Evolutionary conservation across 371 early-diverging fungal genomes (phyloP).

Genomic region (Mortierella sp.): DNA sequence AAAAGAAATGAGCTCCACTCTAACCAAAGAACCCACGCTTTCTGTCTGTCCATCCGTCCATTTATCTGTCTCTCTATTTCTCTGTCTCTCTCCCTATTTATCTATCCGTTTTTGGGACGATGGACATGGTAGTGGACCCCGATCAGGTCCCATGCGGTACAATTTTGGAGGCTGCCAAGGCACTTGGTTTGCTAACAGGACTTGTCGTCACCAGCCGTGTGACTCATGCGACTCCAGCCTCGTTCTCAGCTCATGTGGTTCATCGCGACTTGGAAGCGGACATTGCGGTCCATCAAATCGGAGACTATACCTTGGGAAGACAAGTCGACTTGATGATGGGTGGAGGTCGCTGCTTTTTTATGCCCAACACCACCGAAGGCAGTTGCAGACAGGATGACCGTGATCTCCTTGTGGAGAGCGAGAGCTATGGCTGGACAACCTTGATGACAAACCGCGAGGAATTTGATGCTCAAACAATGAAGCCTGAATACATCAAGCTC

Average conservation of each 20-base stretch:
- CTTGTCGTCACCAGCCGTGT: constrained; percentile 92
- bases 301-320: constrained; percentile 82
- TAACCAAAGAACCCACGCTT: background rate
- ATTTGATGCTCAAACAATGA: constrained; percentile 11
- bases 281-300: constrained; percentile 93
- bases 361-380: constrained; percentile 62
- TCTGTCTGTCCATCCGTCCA: background rate
- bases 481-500: constrained; percentile 51
- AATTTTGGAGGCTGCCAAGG: constrained; percentile 93
- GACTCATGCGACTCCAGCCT: constrained; percentile 89
- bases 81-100: background rate
- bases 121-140: constrained; percentile 61
- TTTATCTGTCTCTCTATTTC: background rate
- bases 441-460: constrained; percentile 59
- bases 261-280: constrained; percentile 79
- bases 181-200: constrained; percentile 82
- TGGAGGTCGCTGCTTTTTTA: constrained; percentile 90
- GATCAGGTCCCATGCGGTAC: constrained; percentile 85
- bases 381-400: constrained; percentile 80
- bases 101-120: background rate
- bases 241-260: constrained; percentile 85
- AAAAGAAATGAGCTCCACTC: background rate
- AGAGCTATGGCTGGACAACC: constrained; percentile 67
- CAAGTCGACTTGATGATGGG: constrained; percentile 92
- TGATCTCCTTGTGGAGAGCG: constrained; percentile 64